Base-by-base conservation (phyloP, 169 alveolate species). In the Plasmodium berghei region DNA sequence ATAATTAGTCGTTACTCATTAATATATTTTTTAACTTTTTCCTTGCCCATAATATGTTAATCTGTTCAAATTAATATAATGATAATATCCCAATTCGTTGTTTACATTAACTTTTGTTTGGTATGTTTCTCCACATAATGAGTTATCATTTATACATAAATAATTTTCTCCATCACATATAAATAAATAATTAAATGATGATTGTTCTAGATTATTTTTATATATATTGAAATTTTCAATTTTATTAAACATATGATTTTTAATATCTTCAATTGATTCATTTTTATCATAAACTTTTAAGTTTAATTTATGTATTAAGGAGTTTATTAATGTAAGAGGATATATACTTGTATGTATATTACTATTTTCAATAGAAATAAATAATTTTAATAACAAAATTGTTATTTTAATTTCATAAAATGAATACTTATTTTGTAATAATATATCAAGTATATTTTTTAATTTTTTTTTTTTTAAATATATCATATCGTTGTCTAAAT, bases 141-240 rank as follows among this genome's bases (percentile, higher is more conserved):
- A 80, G 59, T 80, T 67, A n/a, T 80, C 90, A 49, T 80, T 80
- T 46, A 80, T 59, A 28, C 90, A 80, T 80, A 80, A 61, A 49
- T 80, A 80, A 42, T 80, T 80, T 26, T 56, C 61, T 16, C 90
- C 90, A 48, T 80, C 90, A 61, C 90, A 80, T 45, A 80, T 80
- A 61, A 67, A 80, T n/a, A 80, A 83, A 49, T 71, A 80, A 45
- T 40, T 22, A 67, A 55, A 80, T 34, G 72, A 24, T 4, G 54
- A 24, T 10, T 80, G 67, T 67, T 48, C 45, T 18, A 67, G 8
- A 34, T 18, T 26, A 12, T 54, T 72, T 16, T 34, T 46, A 45
- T 73, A 22, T 6, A 22, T 6, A 28, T 62, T n/a, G 18, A 9
- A 8, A 22, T 52, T 63, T 34, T 18, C 34, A 64, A 42, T 59